phyloP scores from a whole-genome alignment of 1,284 basidiomycete genomes.

The Pterula multifida region DNA sequence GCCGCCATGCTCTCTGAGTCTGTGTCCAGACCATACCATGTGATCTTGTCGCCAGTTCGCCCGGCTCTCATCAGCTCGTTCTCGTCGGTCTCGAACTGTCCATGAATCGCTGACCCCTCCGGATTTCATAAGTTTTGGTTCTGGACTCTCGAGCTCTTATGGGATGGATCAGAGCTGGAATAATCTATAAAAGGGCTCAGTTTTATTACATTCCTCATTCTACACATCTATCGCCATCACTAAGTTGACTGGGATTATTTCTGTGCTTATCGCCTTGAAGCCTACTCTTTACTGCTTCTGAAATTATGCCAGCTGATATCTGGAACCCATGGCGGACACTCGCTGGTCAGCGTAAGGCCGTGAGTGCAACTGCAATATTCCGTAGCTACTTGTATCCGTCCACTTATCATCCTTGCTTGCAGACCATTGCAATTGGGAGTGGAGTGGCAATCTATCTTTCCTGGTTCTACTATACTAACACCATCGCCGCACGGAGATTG shows the following conservation, averaged over 20 bases:
- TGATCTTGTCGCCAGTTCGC: background rate
- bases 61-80: background rate
- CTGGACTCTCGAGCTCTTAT: background rate
- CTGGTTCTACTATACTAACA: background rate
- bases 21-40: too few species aligned
- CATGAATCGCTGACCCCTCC: background rate
- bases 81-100: background rate
- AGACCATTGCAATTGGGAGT: background rate
- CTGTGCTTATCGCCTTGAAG: too few species aligned
- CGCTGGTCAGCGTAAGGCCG: background rate
- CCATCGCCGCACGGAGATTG: background rate
- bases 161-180: background rate
- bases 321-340: background rate
- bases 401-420: background rate
- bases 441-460: background rate
- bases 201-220: too few species aligned
- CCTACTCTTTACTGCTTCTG: background rate
- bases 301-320: background rate
- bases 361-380: background rate
- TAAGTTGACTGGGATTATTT: background rate
- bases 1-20: too few species aligned
- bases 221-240: background rate
- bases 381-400: background rate
- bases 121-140: background rate
- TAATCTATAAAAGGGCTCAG: background rate